Conservation (phyloP, 495 filamentous ascomycete genomes). For the Aspergillus panamensis region DNA sequence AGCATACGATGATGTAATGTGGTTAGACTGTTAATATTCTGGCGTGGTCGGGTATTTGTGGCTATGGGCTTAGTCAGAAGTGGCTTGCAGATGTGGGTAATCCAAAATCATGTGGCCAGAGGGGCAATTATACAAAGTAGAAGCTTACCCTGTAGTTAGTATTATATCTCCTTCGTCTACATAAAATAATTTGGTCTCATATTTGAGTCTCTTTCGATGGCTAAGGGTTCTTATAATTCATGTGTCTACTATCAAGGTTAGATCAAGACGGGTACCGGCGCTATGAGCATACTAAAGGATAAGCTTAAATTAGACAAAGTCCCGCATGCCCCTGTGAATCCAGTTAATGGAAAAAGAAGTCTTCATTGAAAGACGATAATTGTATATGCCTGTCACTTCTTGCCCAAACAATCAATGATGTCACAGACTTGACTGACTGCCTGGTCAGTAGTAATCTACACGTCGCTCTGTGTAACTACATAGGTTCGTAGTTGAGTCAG, state of each 20-base stretch:
- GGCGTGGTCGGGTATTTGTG: too few relatives aligned
- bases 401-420: not conserved
- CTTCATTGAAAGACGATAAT: too few relatives aligned
- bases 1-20: too few relatives aligned
- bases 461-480: not conserved
- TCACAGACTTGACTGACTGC: not conserved
- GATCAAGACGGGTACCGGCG: not conserved
- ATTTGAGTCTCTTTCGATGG: not conserved
- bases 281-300: conserved; percentile 7
- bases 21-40: too few relatives aligned
- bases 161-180: too few relatives aligned
- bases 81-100: too few relatives aligned
- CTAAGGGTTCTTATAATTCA: not conserved
- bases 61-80: too few relatives aligned
- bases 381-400: not conserved
- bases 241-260: not conserved
- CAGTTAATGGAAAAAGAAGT: not conserved
- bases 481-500: conserved; percentile 6
- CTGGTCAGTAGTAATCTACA: not conserved
- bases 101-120: too few relatives aligned
- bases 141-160: too few relatives aligned
- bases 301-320: conserved; percentile 11
- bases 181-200: too few relatives aligned
- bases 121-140: too few relatives aligned
- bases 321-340: not conserved